These are phyloP conservation scores for Apostasia ramifera DNA, from an alignment of 106 monocot species.

Conservation along the genomic window DNA sequence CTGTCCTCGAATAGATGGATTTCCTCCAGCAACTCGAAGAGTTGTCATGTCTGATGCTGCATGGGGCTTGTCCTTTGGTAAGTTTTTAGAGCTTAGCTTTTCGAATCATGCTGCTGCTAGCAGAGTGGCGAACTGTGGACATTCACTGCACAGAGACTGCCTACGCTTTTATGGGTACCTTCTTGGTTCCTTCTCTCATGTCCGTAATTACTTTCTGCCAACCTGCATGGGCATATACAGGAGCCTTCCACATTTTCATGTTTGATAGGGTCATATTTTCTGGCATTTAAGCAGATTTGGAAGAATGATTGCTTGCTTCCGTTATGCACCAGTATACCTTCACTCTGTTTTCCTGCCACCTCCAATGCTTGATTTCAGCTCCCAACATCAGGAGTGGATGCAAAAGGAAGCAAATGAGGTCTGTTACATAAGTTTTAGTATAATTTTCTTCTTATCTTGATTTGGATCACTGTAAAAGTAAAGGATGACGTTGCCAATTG, in stretches of 20 bases:
- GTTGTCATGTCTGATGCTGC: constrained; percentile 96
- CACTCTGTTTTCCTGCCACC: constrained; percentile 84
- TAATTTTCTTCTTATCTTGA: background rate
- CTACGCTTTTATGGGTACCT: constrained; percentile 90
- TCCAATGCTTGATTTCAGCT: constrained; percentile 69
- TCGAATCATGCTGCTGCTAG: constrained; percentile 93
- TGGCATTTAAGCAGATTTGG: constrained; percentile 52
- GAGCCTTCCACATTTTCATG: background rate
- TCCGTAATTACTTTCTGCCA: background rate
- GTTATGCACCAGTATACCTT: constrained; percentile 71
- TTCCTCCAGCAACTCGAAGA: constrained; percentile 70
- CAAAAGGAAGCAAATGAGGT: constrained; percentile 75
- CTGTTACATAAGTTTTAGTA: constrained; percentile 1
- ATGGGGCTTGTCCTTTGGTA: constrained; percentile 92
- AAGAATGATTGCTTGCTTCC: constrained; percentile 87
- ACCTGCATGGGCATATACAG: too few relatives aligned
- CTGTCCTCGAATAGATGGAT: constrained; percentile 53
- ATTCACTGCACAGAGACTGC: constrained; percentile 93
- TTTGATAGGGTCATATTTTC: background rate
- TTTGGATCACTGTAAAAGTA: background rate
- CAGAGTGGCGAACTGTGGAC: constrained; percentile 94
- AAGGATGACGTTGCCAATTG: background rate
- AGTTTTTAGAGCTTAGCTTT: constrained; percentile 94
- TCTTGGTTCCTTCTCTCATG: background rate
- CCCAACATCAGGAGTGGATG: constrained; percentile 64